Evolutionary conservation across 805 yeast species (phyloP), one percentile per base, ranked within the genome.

Genomic region (Saturnispora quitensis): DNA sequence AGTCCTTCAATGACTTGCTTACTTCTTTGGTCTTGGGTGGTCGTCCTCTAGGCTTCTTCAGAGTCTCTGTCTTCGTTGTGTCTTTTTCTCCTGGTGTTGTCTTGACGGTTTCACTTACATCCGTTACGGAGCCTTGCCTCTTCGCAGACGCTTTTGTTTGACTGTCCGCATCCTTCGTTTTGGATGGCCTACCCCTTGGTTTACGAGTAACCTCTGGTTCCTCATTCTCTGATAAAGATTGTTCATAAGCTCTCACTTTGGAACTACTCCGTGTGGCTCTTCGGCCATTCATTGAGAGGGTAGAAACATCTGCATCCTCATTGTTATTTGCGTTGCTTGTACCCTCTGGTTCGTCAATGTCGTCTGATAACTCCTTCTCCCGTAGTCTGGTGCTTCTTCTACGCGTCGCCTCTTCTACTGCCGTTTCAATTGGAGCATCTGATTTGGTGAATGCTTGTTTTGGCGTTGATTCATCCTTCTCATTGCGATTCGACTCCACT

Each of bases 321-420:
- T 40, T 34, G 53, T 40, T 13, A 40, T 45, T 24, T 5, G 34
- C 35, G 52, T 22, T 48, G 43, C 15, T 31, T 31, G 9, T 15
- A 3, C n/a, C 40, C n/a, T 49, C 43, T 18, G 24, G n/a, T 44
- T 27, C 47, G 24, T 51, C 43, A 22, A 36, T 24, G 13, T 27
- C 47, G 22, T 51, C 38, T 9, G 43, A 31, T 5, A 40, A 45
- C 13, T 38, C 52, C 6, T 57, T 59, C 35, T 62, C 48, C 46
- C 59, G 51, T 6, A 50, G 47, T 31, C 55, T 47, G 3, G 40
- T 50, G 22, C 55, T 53, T 35, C 53, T 28, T 12, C 55, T 43
- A 31, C 47, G 55, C 4, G 53, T 47, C 4, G 20, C 27, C 3
- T 47, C 50, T 13, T 50, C 50, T 34, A 48, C 51, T 3, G 53